These are phyloP conservation scores for Cyclotella kingstonii DNA, from an alignment of 108 stramenopile species.

Conservation along the genomic window DNA sequence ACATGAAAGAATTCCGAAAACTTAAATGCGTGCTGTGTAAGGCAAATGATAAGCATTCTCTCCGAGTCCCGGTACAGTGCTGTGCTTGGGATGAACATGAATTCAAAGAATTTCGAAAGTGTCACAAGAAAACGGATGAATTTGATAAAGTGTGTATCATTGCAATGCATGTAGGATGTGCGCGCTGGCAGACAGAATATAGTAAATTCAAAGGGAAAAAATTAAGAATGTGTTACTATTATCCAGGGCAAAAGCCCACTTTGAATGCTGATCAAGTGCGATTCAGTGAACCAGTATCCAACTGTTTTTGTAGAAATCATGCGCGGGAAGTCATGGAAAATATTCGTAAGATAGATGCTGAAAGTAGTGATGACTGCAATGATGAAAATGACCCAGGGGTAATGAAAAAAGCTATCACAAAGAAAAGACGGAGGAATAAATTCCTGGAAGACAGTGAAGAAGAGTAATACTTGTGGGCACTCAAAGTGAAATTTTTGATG, in stretches of 20 bases:
- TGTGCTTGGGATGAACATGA: slow-evolving; percentile 23
- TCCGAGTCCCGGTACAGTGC: slow-evolving; percentile 41
- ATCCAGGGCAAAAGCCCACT: slow-evolving; percentile 10
- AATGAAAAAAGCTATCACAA: not conserved
- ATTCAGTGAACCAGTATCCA: slow-evolving; percentile 1
- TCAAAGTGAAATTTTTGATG: no score
- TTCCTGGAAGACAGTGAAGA: slow-evolving; percentile 18
- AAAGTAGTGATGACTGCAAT: not conserved
- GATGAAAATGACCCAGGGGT: not conserved
- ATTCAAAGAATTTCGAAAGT: slow-evolving; percentile 15
- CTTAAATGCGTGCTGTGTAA: slow-evolving; percentile 23
- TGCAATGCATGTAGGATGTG: slow-evolving; percentile 36
- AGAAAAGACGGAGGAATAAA: slow-evolving; percentile 4
- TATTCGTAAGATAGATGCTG: not conserved
- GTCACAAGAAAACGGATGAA: slow-evolving; percentile 12
- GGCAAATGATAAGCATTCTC: not conserved
- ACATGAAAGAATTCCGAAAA: slow-evolving; percentile 5
- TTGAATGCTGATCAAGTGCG: slow-evolving; percentile 6
- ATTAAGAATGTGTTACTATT: slow-evolving; percentile 21
- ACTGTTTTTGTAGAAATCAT: slow-evolving; percentile 22
- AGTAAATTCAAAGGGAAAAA: slow-evolving; percentile 5
- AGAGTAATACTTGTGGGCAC: no score
- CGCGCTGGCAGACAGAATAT: slow-evolving; percentile 13
- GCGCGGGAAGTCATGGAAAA: slow-evolving; percentile 16
- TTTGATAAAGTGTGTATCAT: slow-evolving; percentile 1